Conservation (phyloP, 768 basidiomycete species). For the Suillus subalutaceus region DNA sequence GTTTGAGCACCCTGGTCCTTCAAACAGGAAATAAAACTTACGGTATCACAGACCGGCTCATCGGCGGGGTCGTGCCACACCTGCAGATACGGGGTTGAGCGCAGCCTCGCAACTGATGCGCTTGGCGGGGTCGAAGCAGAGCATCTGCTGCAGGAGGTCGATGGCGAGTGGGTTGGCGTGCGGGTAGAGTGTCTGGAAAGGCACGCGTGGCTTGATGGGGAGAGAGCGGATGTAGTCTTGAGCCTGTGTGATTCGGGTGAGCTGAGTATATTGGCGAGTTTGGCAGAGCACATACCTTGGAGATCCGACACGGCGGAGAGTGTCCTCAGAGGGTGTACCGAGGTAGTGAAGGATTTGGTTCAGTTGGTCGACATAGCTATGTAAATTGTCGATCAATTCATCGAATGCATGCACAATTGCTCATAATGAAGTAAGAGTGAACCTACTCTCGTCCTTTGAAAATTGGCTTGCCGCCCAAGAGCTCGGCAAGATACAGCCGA, state of each 20-base stretch:
- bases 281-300: slow-evolving; percentile 66
- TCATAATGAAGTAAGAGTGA: not conserved
- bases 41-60: slow-evolving; percentile 83
- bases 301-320: slow-evolving; percentile 92
- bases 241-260: slow-evolving; percentile 50
- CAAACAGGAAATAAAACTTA: slow-evolving; percentile 36
- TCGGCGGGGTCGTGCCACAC: slow-evolving; percentile 99
- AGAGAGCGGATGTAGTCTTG: slow-evolving; percentile 98
- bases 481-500: slow-evolving; percentile 95
- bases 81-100: slow-evolving; percentile 83
- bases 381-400: slow-evolving; percentile 16
- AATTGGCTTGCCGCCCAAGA: slow-evolving; percentile 91
- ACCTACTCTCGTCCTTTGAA: slow-evolving; percentile 96
- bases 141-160: slow-evolving; percentile 87
- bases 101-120: slow-evolving; percentile 97
- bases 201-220: slow-evolving; percentile 94
- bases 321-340: slow-evolving; percentile 97
- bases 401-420: not conserved
- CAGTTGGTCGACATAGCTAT: slow-evolving; percentile 95
- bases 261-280: too few species aligned
- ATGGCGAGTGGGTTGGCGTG: slow-evolving; percentile 92
- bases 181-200: slow-evolving; percentile 91
- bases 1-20: not conserved
- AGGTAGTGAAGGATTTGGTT: slow-evolving; percentile 98
- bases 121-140: slow-evolving; percentile 96